Evolutionary conservation across 306 rosid species (phyloP).

Genomic region (Trifolium fragiferum): DNA sequence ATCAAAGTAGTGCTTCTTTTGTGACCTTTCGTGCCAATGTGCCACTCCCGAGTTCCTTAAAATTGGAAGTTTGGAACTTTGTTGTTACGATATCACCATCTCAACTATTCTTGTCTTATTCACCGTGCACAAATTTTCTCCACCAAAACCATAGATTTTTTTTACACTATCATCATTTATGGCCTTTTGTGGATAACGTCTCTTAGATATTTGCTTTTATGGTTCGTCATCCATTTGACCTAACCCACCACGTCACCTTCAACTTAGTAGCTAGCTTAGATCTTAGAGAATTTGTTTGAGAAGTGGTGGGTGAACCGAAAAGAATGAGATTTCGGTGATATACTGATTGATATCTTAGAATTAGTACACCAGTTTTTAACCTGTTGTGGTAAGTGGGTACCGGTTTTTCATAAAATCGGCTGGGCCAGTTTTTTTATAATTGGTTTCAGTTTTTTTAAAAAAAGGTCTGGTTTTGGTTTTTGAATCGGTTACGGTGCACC

Average conservation of each 20-base stretch:
- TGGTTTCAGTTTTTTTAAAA: no score
- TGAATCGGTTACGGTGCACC: no score
- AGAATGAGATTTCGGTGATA: no score
- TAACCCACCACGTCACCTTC: neutral
- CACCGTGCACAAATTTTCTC: neutral
- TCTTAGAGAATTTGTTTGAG: no score
- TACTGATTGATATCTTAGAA: no score
- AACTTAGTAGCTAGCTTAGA: neutral
- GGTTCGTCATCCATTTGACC: neutral
- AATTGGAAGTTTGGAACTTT: neutral
- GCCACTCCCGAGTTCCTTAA: neutral
- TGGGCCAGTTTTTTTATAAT: no score
- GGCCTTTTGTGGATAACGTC: neutral
- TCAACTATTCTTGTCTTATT: neutral
- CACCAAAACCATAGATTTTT: neutral
- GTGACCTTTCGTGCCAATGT: neutral
- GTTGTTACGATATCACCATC: neutral
- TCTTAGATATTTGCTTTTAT: neutral
- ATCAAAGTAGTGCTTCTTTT: neutral
- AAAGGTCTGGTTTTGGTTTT: no score
- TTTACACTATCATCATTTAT: neutral
- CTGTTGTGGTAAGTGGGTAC: no score
- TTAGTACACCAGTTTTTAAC: no score
- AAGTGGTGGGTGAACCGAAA: no score
- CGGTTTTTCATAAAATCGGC: no score